Conservation (phyloP, 2,329 filamentous ascomycete genomes). For the Sordariomycetes sp. region DNA sequence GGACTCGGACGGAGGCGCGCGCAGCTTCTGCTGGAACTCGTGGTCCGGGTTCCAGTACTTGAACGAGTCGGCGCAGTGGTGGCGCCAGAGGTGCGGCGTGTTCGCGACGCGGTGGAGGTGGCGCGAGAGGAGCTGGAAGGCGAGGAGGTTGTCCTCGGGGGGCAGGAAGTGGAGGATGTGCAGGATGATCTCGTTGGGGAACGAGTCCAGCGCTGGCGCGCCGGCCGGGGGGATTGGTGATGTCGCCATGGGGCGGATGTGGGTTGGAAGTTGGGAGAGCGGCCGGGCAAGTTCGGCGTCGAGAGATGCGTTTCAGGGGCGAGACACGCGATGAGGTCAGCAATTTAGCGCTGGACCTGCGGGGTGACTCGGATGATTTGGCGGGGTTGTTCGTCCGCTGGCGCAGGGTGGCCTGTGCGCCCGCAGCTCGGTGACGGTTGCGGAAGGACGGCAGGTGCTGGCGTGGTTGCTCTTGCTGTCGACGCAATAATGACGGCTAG, state of each 20-base stretch:
- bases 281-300: neutral
- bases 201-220: conserved; percentile 21
- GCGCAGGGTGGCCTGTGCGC: neutral
- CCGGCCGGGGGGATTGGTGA: conserved; percentile 10
- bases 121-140: conserved; percentile 44
- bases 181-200: conserved; percentile 81
- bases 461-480: too few species aligned
- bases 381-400: too few species aligned
- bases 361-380: neutral
- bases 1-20: conserved; percentile 35
- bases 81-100: conserved; percentile 69
- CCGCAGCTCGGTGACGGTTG: too few species aligned
- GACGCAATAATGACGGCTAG: too few species aligned
- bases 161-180: conserved; percentile 58
- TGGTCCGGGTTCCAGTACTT: conserved; percentile 64
- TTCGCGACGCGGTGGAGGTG: conserved; percentile 56
- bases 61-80: conserved; percentile 60
- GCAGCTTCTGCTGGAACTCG: conserved; percentile 45
- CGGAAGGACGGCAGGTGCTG: too few species aligned
- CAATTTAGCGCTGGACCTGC: neutral
- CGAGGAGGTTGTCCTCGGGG: conserved; percentile 40
- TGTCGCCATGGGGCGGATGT: conserved; percentile 1
- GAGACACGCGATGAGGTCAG: conserved; percentile 3
- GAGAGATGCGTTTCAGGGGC: neutral
- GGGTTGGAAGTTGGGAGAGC: neutral